Conservation (phyloP, 2,329 filamentous ascomycete species). For the Calonectria multiphialidica region DNA sequence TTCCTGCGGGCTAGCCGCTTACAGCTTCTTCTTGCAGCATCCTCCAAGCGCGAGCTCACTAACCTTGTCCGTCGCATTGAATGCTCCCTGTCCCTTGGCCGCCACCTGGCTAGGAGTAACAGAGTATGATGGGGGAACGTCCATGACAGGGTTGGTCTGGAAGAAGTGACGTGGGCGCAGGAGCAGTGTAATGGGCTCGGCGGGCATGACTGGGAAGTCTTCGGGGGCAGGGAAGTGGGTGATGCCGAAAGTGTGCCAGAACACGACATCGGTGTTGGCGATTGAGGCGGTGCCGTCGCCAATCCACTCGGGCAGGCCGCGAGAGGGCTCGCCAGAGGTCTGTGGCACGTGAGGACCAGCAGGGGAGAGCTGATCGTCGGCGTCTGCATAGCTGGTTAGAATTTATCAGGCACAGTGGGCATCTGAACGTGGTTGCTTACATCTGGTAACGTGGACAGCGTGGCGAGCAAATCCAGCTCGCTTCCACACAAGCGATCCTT, state of each 20-base stretch:
- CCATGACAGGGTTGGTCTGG: slow-evolving; percentile 80
- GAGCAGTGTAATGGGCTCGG: slow-evolving; percentile 85
- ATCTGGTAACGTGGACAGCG: slow-evolving; percentile 89
- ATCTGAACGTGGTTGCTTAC: slow-evolving; percentile 61
- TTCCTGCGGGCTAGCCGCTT: slow-evolving; percentile 8
- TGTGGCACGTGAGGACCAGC: slow-evolving; percentile 90
- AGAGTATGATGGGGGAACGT: slow-evolving; percentile 73
- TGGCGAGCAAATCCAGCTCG: slow-evolving; percentile 89
- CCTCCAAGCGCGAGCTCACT: slow-evolving; percentile 43
- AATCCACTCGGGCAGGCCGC: slow-evolving; percentile 83
- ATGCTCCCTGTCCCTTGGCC: slow-evolving; percentile 34
- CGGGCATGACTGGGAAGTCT: slow-evolving; percentile 94
- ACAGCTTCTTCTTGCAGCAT: slow-evolving; percentile 32
- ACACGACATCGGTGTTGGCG: slow-evolving; percentile 86
- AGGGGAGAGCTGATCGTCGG: slow-evolving; percentile 85
- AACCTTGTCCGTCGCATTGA: slow-evolving; percentile 36
- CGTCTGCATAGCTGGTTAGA: slow-evolving; percentile 62
- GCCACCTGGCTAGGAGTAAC: slow-evolving; percentile 46
- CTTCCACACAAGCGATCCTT: slow-evolving; percentile 88
- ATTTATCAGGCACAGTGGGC: background rate
- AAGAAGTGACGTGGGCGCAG: slow-evolving; percentile 88
- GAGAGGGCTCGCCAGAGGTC: slow-evolving; percentile 82
- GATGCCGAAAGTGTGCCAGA: slow-evolving; percentile 95
- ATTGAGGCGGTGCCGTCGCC: slow-evolving; percentile 76
- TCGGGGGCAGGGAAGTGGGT: slow-evolving; percentile 92